These are phyloP conservation scores for Fusarium solani-melongenae DNA, from an alignment of 2,329 filamentous ascomycete genomes.

Conservation along the genomic window DNA sequence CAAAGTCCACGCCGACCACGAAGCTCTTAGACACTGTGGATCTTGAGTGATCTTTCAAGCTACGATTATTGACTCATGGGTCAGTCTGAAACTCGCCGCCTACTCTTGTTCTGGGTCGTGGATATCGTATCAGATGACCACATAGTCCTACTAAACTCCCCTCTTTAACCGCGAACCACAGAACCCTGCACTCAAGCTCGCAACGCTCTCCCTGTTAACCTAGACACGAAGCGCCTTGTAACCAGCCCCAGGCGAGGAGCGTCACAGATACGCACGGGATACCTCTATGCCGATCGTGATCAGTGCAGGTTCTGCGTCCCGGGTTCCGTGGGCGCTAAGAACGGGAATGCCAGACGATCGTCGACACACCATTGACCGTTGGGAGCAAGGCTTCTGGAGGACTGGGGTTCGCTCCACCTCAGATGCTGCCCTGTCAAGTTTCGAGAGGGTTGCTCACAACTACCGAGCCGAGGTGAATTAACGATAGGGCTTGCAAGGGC, in stretches of 20 bases:
- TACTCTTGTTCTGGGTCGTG: background rate
- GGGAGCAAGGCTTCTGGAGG: conserved; percentile 16
- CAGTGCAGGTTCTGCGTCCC: background rate
- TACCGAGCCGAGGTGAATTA: background rate
- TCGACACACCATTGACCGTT: conserved; percentile 28
- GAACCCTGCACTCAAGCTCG: background rate
- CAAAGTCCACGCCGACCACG: background rate
- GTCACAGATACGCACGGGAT: background rate
- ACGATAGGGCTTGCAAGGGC: conserved; percentile 6
- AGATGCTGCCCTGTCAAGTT: conserved; percentile 27
- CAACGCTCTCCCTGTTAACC: background rate
- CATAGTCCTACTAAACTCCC: background rate
- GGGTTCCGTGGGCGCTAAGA: conserved; percentile 5
- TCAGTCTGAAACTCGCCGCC: background rate
- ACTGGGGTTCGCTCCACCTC: conserved; percentile 26
- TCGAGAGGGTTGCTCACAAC: background rate
- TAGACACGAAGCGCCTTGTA: background rate
- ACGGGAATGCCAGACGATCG: conserved; percentile 22
- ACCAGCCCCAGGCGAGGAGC: conserved; percentile 1
- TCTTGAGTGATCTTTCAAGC: background rate
- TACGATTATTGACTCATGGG: background rate
- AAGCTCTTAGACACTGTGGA: background rate
- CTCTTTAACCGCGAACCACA: background rate
- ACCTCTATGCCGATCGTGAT: background rate
- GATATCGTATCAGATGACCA: background rate